Base-by-base conservation (phyloP, 164 flowering plant species). In the Kingdonia uniflora region DNA sequence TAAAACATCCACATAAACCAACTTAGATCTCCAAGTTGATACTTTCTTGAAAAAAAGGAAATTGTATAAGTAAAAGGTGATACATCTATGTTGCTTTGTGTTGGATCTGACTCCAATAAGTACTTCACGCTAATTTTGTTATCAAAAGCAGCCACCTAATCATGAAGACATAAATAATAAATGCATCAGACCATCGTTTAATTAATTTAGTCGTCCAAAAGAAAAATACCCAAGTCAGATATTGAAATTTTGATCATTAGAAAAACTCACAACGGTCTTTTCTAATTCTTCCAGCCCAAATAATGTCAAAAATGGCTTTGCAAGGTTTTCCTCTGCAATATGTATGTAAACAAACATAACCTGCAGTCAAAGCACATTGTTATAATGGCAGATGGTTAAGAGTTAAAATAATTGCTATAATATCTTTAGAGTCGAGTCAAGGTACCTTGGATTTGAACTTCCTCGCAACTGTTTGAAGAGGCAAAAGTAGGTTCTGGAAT, bases 281-380 rank as follows among this genome's bases (percentile, higher is more conserved):
- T 80, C 65, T 45, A 94, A 74, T 11, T 88, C 94, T 65, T 87
- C 96, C 23, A 80, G 80, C 43, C 98, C 98, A 67, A 80, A 80
- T 51, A 92, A 63, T 42, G 94, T 80, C 55, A 92, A 65, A 67
- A 84, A 80, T 6, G 98, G 98, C 70, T 88, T 92, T 41, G 98
- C 96, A 49, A 82, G 88, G 72, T 88, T 77, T 8, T 88, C 98
- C 55, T 80, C 84, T n/a, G 57, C 42, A 55, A 81, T 73, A 73
- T 92, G 89, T 22, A 82, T 71, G 56, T 61, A 71, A 47, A 82
- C 56, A 64, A 92, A 71, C 82, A 92, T 61, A 62, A 92, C 76
- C 98, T 92, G 79, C 75, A 69, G 20, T 48, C 52, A 54, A 23
- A 61, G 58, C 17, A 53, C 12, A n/a, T 49, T 7, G 8, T 52